Conservation (phyloP, 495 filamentous ascomycete genomes). For the Beverwykella pulmonaria region DNA sequence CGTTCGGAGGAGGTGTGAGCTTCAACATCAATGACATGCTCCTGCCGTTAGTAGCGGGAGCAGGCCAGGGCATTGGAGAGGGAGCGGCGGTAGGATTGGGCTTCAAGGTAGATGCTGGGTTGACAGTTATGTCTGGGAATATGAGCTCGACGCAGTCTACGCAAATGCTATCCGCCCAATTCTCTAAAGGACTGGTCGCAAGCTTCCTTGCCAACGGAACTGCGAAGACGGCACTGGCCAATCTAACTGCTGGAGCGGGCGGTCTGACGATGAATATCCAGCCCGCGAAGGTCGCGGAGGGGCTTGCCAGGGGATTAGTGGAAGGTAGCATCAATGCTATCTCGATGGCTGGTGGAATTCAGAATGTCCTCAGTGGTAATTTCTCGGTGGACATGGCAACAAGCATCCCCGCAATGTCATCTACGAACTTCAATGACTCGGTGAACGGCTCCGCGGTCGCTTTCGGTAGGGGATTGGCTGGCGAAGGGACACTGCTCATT, state of each 20-base stretch:
- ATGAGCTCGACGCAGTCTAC: neutral
- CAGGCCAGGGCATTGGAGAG: conserved; percentile 20
- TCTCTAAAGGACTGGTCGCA: conserved; percentile 9
- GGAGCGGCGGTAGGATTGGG: conserved; percentile 16
- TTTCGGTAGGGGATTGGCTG: conserved; percentile 14
- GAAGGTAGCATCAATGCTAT: conserved; percentile 16
- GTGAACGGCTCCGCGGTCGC: conserved; percentile 17
- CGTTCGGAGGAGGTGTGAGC: neutral
- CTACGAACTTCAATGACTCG: conserved; percentile 16
- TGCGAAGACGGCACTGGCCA: neutral
- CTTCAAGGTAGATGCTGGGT: conserved; percentile 6
- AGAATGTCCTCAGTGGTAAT: conserved; percentile 16
- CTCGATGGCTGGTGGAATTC: conserved; percentile 5
- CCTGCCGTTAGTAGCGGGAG: conserved; percentile 11
- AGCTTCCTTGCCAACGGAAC: conserved; percentile 17
- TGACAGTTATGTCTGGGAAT: neutral
- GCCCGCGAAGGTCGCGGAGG: conserved; percentile 12
- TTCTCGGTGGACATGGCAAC: conserved; percentile 8
- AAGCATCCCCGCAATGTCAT: conserved; percentile 10
- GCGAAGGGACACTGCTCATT: conserved; percentile 21
- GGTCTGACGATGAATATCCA: neutral
- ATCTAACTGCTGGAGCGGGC: neutral
- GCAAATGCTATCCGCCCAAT: conserved; percentile 9
- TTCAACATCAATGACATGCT: conserved; percentile 10
- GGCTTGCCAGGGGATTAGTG: conserved; percentile 15